phyloP scores from a whole-genome alignment of 345 rosid species.

The Firmiana major region DNA sequence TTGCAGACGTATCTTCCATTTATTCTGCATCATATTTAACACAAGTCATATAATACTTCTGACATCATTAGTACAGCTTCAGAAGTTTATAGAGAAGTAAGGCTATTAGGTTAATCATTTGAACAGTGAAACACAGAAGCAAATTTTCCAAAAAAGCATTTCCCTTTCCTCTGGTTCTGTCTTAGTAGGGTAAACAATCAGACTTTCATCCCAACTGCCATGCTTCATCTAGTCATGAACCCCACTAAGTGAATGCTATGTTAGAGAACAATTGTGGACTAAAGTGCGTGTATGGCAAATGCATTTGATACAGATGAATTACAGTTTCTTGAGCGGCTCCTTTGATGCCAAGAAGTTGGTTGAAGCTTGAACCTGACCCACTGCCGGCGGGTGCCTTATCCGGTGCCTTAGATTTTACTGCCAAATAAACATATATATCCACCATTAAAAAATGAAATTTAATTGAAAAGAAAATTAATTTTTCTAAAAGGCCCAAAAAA shows the following conservation, averaged over 20 bases:
- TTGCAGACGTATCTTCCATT: slow-evolving; percentile 98
- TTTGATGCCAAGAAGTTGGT: slow-evolving; percentile 96
- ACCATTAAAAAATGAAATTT: background rate
- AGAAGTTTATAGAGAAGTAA: background rate
- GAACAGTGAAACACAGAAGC: background rate
- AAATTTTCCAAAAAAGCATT: background rate
- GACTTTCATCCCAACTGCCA: background rate
- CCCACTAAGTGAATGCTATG: background rate
- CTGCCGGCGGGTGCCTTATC: slow-evolving; percentile 46
- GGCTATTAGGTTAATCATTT: background rate
- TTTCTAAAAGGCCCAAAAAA: background rate
- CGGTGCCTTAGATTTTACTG: slow-evolving; percentile 42
- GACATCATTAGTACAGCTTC: background rate
- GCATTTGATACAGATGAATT: slow-evolving; percentile 14
- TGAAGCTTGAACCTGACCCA: slow-evolving; percentile 64
- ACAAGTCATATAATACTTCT: background rate
- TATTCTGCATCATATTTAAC: slow-evolving; percentile 50
- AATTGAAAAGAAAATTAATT: background rate
- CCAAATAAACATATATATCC: background rate
- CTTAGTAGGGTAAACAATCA: background rate
- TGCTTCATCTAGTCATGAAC: background rate
- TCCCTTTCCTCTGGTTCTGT: background rate
- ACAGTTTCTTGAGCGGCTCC: slow-evolving; percentile 94
- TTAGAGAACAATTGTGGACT: background rate
- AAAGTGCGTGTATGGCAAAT: background rate